phyloP scores from a whole-genome alignment of 805 yeast genomes.

The Saccharomycopsis schoenii region DNA sequence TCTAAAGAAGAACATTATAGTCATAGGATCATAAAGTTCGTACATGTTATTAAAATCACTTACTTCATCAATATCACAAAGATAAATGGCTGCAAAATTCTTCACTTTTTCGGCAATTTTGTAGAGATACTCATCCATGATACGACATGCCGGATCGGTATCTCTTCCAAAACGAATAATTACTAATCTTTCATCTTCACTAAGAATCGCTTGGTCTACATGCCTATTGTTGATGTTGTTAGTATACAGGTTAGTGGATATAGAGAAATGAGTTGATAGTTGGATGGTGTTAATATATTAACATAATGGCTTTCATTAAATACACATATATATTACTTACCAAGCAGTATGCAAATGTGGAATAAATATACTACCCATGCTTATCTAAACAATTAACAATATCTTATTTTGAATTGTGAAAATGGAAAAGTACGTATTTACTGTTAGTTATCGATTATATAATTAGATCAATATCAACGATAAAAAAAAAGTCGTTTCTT shows the following conservation, averaged over 20 bases:
- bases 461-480: no score
- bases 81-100: conserved; percentile 79
- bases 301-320: no score
- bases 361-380: conserved; percentile 72
- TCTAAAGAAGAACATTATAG: conserved; percentile 86
- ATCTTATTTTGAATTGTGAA: not conserved
- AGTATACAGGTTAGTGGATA: not conserved
- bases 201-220: conserved; percentile 91
- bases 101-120: conserved; percentile 73
- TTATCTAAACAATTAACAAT: not conserved
- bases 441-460: no score
- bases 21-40: conserved; percentile 81
- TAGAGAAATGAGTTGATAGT: no score
- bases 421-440: no score
- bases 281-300: no score
- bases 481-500: no score
- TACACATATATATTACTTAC: conserved; percentile 16
- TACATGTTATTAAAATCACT: conserved; percentile 87
- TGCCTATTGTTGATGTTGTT: conserved; percentile 38
- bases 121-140: conserved; percentile 80
- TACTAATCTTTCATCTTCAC: conserved; percentile 86
- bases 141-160: conserved; percentile 66
- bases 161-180: conserved; percentile 85
- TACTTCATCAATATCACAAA: conserved; percentile 75
- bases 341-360: conserved; percentile 80